Conservation (phyloP, 352 stramenopile species). For the Pythium rhizo-oryzae region DNA sequence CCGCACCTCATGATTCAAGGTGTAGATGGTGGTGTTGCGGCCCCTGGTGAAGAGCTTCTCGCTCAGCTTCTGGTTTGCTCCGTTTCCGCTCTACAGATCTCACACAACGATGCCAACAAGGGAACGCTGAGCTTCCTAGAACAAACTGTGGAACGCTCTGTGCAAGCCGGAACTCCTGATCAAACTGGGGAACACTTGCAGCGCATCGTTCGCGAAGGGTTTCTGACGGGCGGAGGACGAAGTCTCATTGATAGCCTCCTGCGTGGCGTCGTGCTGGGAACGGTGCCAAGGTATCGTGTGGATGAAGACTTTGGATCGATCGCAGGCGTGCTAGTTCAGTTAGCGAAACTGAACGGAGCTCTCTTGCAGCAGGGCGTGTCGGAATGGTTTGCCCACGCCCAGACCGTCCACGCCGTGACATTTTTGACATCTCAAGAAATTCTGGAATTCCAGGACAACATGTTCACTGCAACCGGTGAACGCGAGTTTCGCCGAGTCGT, state of each 20-base stretch:
- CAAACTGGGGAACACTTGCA: constrained; percentile 25
- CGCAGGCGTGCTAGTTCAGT: constrained; percentile 67
- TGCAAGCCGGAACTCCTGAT: constrained; percentile 26
- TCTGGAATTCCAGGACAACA: constrained; percentile 59
- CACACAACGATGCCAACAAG: constrained; percentile 95
- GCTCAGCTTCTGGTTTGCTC: constrained; percentile 84
- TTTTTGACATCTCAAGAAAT: constrained; percentile 69
- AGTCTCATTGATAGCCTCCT: constrained; percentile 68
- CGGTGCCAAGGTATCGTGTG: constrained; percentile 59
- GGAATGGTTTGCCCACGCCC: constrained; percentile 68
- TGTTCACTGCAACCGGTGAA: constrained; percentile 68
- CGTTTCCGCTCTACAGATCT: constrained; percentile 85
- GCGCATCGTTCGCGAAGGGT: constrained; percentile 30
- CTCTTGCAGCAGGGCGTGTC: constrained; percentile 58
- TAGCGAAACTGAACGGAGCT: constrained; percentile 67
- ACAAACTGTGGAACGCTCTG: constrained; percentile 35
- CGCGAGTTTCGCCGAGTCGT: constrained; percentile 72
- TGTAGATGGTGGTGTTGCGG: background rate
- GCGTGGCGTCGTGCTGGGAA: constrained; percentile 62
- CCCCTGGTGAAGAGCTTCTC: constrained; percentile 51
- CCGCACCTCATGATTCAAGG: constrained; percentile 69
- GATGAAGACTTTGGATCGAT: constrained; percentile 84
- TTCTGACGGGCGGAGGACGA: constrained; percentile 28
- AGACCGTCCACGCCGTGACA: constrained; percentile 42
- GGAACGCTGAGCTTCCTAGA: constrained; percentile 94